phyloP scores from a whole-genome alignment of 2,329 filamentous ascomycete species.

The Aspergillus pseudonomiae region DNA sequence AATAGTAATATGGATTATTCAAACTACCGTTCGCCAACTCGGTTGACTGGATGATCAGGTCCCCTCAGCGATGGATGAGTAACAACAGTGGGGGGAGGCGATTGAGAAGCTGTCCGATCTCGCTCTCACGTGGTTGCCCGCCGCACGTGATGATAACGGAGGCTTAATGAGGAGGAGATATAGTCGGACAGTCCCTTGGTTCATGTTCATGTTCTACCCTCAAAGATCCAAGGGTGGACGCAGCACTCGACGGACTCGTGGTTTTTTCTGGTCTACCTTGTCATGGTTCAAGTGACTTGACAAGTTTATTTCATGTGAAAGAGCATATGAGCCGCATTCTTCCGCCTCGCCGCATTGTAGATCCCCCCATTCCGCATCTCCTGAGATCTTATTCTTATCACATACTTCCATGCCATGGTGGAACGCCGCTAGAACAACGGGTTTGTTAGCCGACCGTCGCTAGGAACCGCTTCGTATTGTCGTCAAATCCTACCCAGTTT shows the following conservation, averaged over 20 bases:
- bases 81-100: constrained; percentile 12
- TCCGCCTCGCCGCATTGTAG: neutral
- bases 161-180: too few relatives aligned
- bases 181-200: too few relatives aligned
- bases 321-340: neutral
- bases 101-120: constrained; percentile 25
- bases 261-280: too few relatives aligned
- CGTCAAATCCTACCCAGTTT: neutral
- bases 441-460: neutral
- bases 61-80: constrained; percentile 16
- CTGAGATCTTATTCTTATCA: neutral
- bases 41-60: neutral
- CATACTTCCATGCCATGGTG: neutral
- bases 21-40: neutral
- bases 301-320: neutral
- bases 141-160: constrained; percentile 14
- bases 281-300: neutral
- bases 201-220: too few relatives aligned
- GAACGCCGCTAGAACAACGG: neutral
- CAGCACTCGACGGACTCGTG: too few relatives aligned
- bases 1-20: neutral
- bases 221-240: too few relatives aligned
- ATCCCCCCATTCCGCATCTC: too few relatives aligned
- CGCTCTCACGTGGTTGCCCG: constrained; percentile 21
- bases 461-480: neutral